phyloP scores from a whole-genome alignment of 2,329 filamentous ascomycete species.

The Arachnopeziza araneosa region DNA sequence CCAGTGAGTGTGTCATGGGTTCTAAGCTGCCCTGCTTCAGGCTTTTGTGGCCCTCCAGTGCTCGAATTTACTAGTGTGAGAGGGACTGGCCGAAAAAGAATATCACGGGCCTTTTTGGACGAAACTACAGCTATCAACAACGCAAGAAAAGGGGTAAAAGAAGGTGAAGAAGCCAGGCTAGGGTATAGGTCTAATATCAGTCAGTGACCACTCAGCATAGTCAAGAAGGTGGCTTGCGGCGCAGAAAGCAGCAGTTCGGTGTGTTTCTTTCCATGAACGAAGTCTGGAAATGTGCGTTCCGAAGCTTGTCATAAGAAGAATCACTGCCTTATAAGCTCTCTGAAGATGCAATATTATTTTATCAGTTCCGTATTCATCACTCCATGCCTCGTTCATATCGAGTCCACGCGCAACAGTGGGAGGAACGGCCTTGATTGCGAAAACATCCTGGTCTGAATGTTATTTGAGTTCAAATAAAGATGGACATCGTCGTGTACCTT shows the following conservation, averaged over 20 bases:
- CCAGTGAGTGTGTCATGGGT: slow-evolving; percentile 18
- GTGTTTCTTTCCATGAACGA: slow-evolving; percentile 18
- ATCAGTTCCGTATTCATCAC: slow-evolving; percentile 15
- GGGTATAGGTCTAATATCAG: slow-evolving; percentile 4
- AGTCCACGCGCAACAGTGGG: slow-evolving; percentile 4
- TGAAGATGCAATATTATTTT: slow-evolving; percentile 17
- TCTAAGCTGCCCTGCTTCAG: slow-evolving; percentile 15
- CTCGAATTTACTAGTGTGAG: slow-evolving; percentile 15
- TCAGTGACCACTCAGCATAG: background rate
- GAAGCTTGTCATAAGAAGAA: slow-evolving; percentile 12
- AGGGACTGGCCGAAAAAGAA: slow-evolving; percentile 15
- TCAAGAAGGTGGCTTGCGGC: slow-evolving; percentile 1
- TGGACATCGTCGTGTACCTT: background rate
- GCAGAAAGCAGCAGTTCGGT: slow-evolving; percentile 15
- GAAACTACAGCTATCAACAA: slow-evolving; percentile 15
- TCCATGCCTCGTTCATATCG: slow-evolving; percentile 14
- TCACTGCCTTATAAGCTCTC: slow-evolving; percentile 14
- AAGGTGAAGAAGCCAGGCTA: slow-evolving; percentile 16
- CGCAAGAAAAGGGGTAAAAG: slow-evolving; percentile 15
- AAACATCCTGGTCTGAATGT: background rate
- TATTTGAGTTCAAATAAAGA: background rate
- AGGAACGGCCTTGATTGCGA: background rate
- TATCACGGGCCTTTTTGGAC: slow-evolving; percentile 1
- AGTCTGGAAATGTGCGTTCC: slow-evolving; percentile 18
- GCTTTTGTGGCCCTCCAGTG: slow-evolving; percentile 15